phyloP scores from a whole-genome alignment of 768 basidiomycete genomes.

The Russula compacta region DNA sequence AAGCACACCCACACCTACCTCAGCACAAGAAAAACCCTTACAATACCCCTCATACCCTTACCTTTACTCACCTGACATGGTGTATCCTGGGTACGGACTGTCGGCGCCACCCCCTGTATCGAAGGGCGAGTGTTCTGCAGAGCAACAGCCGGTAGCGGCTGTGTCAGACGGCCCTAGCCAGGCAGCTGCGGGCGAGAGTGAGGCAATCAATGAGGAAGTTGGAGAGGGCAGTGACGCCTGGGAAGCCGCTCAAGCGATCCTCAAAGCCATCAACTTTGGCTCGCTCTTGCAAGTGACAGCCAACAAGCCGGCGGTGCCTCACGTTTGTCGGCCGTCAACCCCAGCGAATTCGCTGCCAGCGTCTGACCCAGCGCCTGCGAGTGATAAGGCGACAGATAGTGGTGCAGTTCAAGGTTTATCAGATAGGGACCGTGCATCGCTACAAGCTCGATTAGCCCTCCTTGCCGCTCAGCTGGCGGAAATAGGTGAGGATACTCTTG shows the following conservation, averaged over 20 bases:
- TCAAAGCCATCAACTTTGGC: slow-evolving; percentile 69
- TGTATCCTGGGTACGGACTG: slow-evolving; percentile 25
- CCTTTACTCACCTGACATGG: slow-evolving; percentile 29
- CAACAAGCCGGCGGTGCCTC: slow-evolving; percentile 12
- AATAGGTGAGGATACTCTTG: slow-evolving; percentile 36
- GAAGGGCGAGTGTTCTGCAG: not conserved
- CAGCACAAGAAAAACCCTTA: slow-evolving; percentile 27
- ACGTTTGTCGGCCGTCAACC: not conserved
- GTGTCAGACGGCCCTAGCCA: not conserved
- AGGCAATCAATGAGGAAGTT: slow-evolving; percentile 25
- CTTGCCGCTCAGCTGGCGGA: slow-evolving; percentile 66
- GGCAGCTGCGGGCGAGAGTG: slow-evolving; percentile 4
- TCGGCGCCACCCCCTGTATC: slow-evolving; percentile 18
- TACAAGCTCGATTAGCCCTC: slow-evolving; percentile 67
- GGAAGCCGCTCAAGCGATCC: slow-evolving; percentile 69
- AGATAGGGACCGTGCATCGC: slow-evolving; percentile 47
- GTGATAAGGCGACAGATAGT: slow-evolving; percentile 6
- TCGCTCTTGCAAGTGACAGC: slow-evolving; percentile 37
- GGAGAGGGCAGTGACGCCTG: slow-evolving; percentile 53
- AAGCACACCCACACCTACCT: slow-evolving; percentile 28
- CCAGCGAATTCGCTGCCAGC: not conserved
- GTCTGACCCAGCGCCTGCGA: not conserved
- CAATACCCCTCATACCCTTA: slow-evolving; percentile 34
- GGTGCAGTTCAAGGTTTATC: slow-evolving; percentile 25
- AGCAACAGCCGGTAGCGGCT: not conserved